Conservation (phyloP, 768 basidiomycete genomes). For the Nidula microcarpa region DNA sequence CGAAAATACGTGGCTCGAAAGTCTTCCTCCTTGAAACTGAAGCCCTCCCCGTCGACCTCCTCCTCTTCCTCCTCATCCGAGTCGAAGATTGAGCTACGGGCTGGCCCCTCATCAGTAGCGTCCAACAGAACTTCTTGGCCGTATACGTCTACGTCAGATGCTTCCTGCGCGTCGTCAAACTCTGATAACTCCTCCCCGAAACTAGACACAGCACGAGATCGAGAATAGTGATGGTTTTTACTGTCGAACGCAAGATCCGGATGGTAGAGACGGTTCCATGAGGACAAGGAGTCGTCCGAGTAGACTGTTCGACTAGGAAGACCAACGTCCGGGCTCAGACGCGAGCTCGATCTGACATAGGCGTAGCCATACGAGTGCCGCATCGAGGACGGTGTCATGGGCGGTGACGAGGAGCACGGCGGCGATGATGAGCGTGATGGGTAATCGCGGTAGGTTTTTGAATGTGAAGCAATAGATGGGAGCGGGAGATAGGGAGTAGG, state of each 20-base stretch:
- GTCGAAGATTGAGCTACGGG: constrained; percentile 18
- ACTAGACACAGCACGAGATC: constrained; percentile 22
- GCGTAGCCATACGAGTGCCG: constrained; percentile 10
- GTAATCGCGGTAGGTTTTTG: constrained; percentile 8
- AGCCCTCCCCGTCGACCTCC: constrained; percentile 20
- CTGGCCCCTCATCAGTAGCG: constrained; percentile 17
- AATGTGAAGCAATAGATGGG: constrained; percentile 12
- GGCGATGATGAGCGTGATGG: constrained; percentile 28
- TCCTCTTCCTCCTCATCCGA: constrained; percentile 29
- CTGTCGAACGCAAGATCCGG: constrained; percentile 8
- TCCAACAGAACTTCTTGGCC: constrained; percentile 20
- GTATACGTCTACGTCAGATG: constrained; percentile 20
- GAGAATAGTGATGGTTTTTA: constrained; percentile 13
- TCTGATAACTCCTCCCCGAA: constrained; percentile 24
- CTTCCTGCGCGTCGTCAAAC: constrained; percentile 25
- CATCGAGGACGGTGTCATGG: constrained; percentile 27
- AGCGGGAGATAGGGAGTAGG: constrained; percentile 10
- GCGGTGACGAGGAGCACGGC: constrained; percentile 30
- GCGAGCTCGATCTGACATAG: constrained; percentile 33
- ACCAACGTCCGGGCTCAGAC: constrained; percentile 16
- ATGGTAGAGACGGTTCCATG: constrained; percentile 16
- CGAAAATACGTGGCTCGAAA: constrained; percentile 49
- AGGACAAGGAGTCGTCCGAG: constrained; percentile 21
- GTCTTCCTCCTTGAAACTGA: constrained; percentile 21
- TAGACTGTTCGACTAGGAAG: constrained; percentile 13